A percentile compares a stretch with the other conserved stretches of the same genome.
These are phyloP conservation scores for Epichloe bromicola DNA, from an alignment of 2,329 filamentous ascomycete species.

Conservation along the genomic window DNA sequence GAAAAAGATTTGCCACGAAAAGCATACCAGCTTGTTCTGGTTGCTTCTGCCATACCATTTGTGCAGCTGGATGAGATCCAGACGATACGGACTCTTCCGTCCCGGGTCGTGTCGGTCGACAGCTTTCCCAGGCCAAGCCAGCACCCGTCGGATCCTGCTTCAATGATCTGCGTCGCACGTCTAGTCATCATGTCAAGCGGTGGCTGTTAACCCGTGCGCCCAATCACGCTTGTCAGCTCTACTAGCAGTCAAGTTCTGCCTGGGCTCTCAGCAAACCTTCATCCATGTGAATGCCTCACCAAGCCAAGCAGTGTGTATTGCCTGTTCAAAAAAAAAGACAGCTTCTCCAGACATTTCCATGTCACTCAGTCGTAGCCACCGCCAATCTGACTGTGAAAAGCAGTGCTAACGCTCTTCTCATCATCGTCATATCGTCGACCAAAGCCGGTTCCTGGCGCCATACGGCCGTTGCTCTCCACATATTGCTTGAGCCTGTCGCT, in stretches of 20 bases:
- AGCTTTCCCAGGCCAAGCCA: background rate
- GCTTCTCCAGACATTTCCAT: background rate
- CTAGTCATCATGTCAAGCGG: background rate
- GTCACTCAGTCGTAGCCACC: conserved; percentile 39
- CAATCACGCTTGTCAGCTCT: background rate
- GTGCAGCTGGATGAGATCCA: background rate
- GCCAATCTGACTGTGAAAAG: conserved; percentile 90
- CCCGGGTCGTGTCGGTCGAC: background rate
- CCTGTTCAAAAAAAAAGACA: background rate
- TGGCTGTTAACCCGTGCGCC: background rate
- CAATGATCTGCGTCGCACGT: background rate
- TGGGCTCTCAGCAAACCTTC: background rate
- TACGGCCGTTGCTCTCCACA: conserved; percentile 70
- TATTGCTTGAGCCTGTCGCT: conserved; percentile 84
- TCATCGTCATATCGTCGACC: conserved; percentile 75
- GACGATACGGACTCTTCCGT: background rate
- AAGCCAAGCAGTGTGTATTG: background rate
- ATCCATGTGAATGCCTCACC: background rate
- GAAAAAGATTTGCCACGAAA: background rate
- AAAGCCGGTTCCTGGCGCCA: conserved; percentile 53
- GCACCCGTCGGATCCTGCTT: background rate
- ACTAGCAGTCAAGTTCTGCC: background rate
- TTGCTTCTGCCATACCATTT: background rate
- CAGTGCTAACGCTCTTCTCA: conserved; percentile 88
- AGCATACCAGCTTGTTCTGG: background rate